Evolutionary conservation across 2,329 filamentous ascomycete genomes (phyloP), one percentile per base, ranked within the genome.

Genomic region (Coniochaeta pulveracea): DNA sequence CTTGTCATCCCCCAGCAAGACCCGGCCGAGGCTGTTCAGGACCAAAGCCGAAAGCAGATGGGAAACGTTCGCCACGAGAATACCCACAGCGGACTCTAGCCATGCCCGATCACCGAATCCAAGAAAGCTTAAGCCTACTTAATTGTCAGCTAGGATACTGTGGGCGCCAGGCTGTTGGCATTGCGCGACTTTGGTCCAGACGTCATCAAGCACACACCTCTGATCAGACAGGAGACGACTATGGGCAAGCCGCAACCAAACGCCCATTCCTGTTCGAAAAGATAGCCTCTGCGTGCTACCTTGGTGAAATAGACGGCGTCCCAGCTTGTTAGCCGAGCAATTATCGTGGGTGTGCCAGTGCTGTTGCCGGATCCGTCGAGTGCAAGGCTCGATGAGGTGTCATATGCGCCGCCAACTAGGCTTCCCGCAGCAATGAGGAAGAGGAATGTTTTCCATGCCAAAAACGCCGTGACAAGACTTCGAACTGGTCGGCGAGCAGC

Each of bases 221-320:
- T 43, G 7, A 51, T 38, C 9, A 67, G 14, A 23, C 40, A 42
- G 8, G 57, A 51, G 15, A 71, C 60, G 24, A 57, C 43, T 7
- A 51, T 42, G 2, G 71, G 66, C 28, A 75, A 42, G 38, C 56
- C 58, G 36, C 48, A 43, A 23, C 78, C 79, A 57, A 88, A 91
- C 1, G 84, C 85, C 83, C 83, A 91, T 55, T 89, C 81, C 57
- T 91, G 85, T 58, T 93, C 85, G 51, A 75, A 81, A 9, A 77
- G 35, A 44, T 85, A 77, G 21, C 80, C 81, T 9, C 70, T 63
- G 26, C 64, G 64, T 4, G 81, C 72, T 27, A 64, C 53, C 42
- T 75, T 67, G 37, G 78, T 60, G 47, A 79, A 89, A 54, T 89
- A 91, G 43, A 93, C 64, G 19, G 78, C 80, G 52, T 93, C 85